phyloP scores from a whole-genome alignment of 768 basidiomycete species.

The Mycena pura region DNA sequence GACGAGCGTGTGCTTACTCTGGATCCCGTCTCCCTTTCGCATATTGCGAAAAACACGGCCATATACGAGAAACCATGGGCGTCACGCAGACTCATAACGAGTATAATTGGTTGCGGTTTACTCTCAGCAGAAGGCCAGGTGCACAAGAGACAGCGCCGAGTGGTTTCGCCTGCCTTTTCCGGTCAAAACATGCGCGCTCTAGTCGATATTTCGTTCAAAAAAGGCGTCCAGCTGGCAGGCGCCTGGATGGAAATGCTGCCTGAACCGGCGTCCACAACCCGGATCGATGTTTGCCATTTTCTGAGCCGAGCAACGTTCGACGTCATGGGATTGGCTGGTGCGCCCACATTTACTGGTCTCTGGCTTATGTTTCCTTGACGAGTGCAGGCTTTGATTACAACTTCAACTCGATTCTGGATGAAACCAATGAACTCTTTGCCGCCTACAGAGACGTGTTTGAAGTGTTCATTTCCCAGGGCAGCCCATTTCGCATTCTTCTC shows the following conservation, averaged over 20 bases:
- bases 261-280: conserved; percentile 38
- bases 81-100: conserved; percentile 74
- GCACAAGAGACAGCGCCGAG: conserved; percentile 82
- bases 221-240: conserved; percentile 66
- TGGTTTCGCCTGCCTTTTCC: conserved; percentile 81
- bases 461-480: conserved; percentile 65
- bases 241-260: conserved; percentile 62
- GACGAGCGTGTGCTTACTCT: conserved; percentile 81
- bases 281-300: conserved; percentile 82
- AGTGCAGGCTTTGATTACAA: conserved; percentile 80
- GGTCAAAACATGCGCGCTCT: conserved; percentile 77
- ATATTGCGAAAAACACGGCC: conserved; percentile 75
- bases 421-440: conserved; percentile 76
- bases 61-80: conserved; percentile 87
- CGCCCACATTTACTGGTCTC: conserved; percentile 22
- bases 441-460: conserved; percentile 91
- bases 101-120: conserved; percentile 85
- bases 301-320: conserved; percentile 87
- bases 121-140: conserved; percentile 78
- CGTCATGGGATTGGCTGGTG: conserved; percentile 89
- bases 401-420: conserved; percentile 83
- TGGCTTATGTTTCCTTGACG: background rate
- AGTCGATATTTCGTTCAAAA: conserved; percentile 74
- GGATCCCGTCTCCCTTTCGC: conserved; percentile 76
- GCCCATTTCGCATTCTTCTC: conserved; percentile 51